Evolutionary conservation across 2,329 filamentous ascomycete genomes (phyloP).

Genomic region (Alternaria ethzedia): DNA sequence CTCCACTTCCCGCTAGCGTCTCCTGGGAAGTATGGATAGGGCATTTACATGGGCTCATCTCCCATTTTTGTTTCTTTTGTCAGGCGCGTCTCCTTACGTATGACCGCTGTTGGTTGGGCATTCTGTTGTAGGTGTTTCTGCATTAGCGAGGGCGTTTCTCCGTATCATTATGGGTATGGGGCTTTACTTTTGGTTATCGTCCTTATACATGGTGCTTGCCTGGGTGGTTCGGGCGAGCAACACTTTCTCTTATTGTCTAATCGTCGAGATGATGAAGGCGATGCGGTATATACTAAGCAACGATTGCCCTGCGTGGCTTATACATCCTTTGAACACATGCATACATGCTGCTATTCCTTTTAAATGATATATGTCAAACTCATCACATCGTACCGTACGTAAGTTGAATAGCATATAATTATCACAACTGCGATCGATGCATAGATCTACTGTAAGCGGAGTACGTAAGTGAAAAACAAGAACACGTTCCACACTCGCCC

Average conservation of each 20-base stretch:
- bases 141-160: constrained; percentile 41
- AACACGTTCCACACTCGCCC: no score
- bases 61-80: constrained; percentile 3
- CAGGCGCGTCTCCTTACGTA: not conserved
- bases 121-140: constrained; percentile 26
- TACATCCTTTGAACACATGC: not conserved
- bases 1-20: constrained; percentile 2
- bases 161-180: not conserved
- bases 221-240: not conserved
- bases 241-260: not conserved
- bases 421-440: not conserved
- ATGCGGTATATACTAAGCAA: not conserved
- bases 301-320: constrained; percentile 8
- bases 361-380: not conserved
- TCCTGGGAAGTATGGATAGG: constrained; percentile 3
- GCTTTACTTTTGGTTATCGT: not conserved
- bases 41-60: not conserved
- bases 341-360: not conserved
- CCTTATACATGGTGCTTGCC: not conserved
- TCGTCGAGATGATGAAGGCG: not conserved
- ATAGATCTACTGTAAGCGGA: fast-evolving
- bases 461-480: not conserved
- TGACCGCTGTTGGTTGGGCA: constrained; percentile 2
- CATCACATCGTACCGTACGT: not conserved
- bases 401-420: not conserved